Evolutionary conservation across 371 early-diverging fungal species (phyloP).

Genomic region (Lichtheimia hyalospora): DNA sequence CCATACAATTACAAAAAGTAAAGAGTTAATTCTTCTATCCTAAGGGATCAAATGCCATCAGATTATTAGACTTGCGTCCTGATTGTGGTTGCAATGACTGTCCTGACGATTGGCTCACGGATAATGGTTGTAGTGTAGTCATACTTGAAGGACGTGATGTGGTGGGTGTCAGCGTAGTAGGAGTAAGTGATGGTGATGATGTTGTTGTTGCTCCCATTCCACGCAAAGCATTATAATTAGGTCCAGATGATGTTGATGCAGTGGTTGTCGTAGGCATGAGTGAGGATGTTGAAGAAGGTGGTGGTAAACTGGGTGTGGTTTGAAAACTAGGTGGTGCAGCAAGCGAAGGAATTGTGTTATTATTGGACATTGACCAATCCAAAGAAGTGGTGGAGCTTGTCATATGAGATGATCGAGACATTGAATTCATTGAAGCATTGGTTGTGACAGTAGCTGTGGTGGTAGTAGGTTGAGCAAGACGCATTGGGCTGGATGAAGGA

Average conservation of each 20-base stretch:
- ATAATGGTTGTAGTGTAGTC: constrained; percentile 27
- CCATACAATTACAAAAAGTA: too few species aligned
- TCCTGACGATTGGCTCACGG: constrained; percentile 1
- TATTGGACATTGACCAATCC: neutral
- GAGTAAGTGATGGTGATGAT: constrained; percentile 8
- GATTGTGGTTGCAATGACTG: constrained; percentile 8
- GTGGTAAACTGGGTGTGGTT: constrained; percentile 12
- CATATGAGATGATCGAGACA: neutral
- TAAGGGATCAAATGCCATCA: constrained; percentile 44
- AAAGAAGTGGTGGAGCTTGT: constrained; percentile 1
- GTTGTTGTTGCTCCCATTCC: constrained; percentile 7
- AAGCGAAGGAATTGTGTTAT: constrained; percentile 2
- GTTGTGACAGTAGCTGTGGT: neutral
- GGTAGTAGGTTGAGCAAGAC: constrained; percentile 4
- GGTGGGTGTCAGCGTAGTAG: neutral
- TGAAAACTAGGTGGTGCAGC: constrained; percentile 3
- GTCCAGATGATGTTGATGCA: neutral
- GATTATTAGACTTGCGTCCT: constrained; percentile 18
- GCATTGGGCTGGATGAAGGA: constrained; percentile 11
- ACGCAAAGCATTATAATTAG: constrained; percentile 17
- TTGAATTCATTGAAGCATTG: neutral
- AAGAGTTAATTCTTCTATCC: constrained; percentile 16
- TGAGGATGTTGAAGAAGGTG: constrained; percentile 11
- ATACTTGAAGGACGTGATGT: constrained; percentile 19
- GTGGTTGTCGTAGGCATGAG: neutral